These are phyloP conservation scores for Pochonia chlamydosporia DNA, from an alignment of 2,329 filamentous ascomycete genomes.

Conservation along the genomic window DNA sequence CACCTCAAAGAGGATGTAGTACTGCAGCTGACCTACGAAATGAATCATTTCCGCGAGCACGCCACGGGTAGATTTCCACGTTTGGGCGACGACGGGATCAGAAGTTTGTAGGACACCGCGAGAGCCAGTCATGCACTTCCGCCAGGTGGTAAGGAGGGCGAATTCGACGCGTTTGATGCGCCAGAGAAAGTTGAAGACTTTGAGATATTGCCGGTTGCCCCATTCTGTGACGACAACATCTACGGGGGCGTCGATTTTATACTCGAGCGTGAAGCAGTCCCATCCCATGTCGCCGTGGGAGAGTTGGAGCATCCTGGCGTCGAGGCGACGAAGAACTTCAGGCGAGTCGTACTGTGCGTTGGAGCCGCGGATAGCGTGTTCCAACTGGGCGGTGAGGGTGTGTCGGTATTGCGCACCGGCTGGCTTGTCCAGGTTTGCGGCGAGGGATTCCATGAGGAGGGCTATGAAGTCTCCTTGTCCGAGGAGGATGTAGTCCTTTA, in stretches of 20 bases:
- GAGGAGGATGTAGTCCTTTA: conserved; percentile 91
- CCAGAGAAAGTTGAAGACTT: conserved; percentile 99
- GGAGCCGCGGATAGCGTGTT: conserved; percentile 93
- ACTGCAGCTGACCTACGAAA: conserved; percentile 93
- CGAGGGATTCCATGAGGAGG: conserved; percentile 91
- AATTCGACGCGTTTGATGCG: conserved; percentile 97
- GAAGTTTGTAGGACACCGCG: conserved; percentile 81
- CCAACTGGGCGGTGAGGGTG: conserved; percentile 92
- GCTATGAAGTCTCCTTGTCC: conserved; percentile 97
- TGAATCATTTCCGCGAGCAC: conserved; percentile 97
- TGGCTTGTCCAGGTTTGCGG: conserved; percentile 86
- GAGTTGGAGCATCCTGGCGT: conserved; percentile 96
- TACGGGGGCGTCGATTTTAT: conserved; percentile 93
- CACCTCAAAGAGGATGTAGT: conserved; percentile 98
- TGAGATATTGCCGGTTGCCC: conserved; percentile 93
- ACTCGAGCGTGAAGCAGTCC: conserved; percentile 98
- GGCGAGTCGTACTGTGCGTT: conserved; percentile 94
- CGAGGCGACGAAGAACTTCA: conserved; percentile 84
- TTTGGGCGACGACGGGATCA: conserved; percentile 60
- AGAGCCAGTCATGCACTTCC: conserved; percentile 90
- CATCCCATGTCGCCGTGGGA: conserved; percentile 96
- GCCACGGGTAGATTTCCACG: conserved; percentile 88
- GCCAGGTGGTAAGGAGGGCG: conserved; percentile 83
- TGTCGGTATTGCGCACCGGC: conserved; percentile 97
- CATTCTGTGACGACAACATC: conserved; percentile 97